Base-by-base conservation (phyloP, 352 stramenopile genomes). In the Globisporangium nagaii region DNA sequence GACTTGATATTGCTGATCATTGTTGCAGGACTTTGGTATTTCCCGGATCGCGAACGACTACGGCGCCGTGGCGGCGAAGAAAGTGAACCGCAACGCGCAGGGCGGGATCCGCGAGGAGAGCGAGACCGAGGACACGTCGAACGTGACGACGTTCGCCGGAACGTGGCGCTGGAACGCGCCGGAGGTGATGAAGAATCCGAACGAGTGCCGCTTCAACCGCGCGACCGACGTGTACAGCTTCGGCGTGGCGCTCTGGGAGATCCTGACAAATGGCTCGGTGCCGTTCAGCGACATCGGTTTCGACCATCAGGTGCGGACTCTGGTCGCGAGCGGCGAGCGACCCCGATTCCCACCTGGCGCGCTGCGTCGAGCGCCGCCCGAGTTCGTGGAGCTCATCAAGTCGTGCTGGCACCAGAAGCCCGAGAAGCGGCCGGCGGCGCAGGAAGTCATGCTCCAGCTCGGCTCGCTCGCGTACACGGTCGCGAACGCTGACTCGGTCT, bases 151-250 rank as follows among this genome's bases (percentile, higher is more conserved):
- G 12, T 89, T 87, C 36, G 79, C 79, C 39, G 75, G 79, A 34
- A 89, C 79, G 1, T 89, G 79, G 79, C 79, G 75, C 25, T 89
- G 79, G 75, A 89, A 85, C 52, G 75, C 79, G 12, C 79, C 79
- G 0, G 79, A 89, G 40, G 75, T 89, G 45, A 86, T 89, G 75
- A 65, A 63, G 34, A 77, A 89, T 61, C 75, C 79, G 32, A 79
- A 79, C 56, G 66, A 84, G 40, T 84, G 70, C 55, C 66, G 66
- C 24, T 89, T 85, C 53, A 87, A 87, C 58, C 75, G 79, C 27
- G 75, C 79, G 40, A 87, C 79, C 17, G 79, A 89, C 62, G 73
- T 89, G 45, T 89, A 89, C 62, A 87, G 75, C 71, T 89, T 89
- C 51, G 79, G 79, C 10, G 60, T 89, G 53, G 63, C 72, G 43